Conservation (phyloP, 352 stramenopile genomes). For the Pythium diclinum region DNA sequence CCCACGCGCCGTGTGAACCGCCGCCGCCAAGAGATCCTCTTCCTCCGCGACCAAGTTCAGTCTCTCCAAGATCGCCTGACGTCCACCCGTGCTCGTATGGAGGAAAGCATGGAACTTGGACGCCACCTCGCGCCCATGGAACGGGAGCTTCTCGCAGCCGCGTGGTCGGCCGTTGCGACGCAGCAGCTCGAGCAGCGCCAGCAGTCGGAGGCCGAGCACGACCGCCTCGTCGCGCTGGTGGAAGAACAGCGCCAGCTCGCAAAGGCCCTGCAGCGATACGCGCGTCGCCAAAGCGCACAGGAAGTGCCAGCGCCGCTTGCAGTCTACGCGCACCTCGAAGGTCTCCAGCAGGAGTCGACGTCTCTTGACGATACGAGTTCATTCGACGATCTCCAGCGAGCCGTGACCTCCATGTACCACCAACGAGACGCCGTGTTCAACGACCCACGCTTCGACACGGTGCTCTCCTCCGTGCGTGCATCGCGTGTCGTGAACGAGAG, state of each 20-base stretch:
- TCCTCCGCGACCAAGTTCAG: constrained; percentile 7
- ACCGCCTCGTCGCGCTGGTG: constrained; percentile 17
- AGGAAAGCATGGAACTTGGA: constrained; percentile 3
- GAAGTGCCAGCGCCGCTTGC: constrained; percentile 11
- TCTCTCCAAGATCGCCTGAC: neutral
- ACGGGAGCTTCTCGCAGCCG: constrained; percentile 4
- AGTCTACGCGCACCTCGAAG: constrained; percentile 7
- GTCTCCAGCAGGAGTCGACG: neutral
- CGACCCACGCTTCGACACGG: neutral
- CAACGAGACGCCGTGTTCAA: constrained; percentile 3
- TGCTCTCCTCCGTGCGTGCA: neutral
- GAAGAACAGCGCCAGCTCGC: constrained; percentile 31
- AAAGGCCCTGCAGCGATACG: constrained; percentile 12
- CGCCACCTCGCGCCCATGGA: constrained; percentile 3
- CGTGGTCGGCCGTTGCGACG: constrained; percentile 10
- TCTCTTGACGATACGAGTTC: neutral
- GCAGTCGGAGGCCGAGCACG: constrained; percentile 31
- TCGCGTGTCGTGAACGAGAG: neutral
- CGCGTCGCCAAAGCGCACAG: constrained; percentile 1
- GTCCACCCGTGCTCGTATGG: neutral
- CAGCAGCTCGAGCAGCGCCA: constrained; percentile 11
- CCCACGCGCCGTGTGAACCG: constrained; percentile 7
- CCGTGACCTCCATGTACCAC: constrained; percentile 5
- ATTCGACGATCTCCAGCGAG: constrained; percentile 4
- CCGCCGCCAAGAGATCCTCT: constrained; percentile 16